Evolutionary conservation across 2,329 filamentous ascomycete species (phyloP), one percentile per base, ranked within the genome.

Genomic region (Cercospora citrullina): DNA sequence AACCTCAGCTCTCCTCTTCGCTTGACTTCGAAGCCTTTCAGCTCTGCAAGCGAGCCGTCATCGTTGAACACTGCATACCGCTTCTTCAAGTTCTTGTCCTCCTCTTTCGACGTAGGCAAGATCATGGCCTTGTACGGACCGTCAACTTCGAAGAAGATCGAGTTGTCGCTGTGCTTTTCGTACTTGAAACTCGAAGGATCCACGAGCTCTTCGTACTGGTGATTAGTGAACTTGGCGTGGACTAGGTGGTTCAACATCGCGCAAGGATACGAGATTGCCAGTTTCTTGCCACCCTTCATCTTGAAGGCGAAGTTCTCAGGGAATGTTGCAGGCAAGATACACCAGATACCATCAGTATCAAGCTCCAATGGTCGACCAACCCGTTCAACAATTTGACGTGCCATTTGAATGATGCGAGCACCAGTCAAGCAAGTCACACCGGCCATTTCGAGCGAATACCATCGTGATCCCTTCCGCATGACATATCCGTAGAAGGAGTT

Each of bases 381-480:
- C 7, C 95, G 88, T 78, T 99, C 95, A 4, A 99, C 94, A 1
- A 99, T 86, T 74, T 95, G 90, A 76, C 94, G 89, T 18, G 95
- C 96, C 86, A 99, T 89, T 77, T 99, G 95, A 78, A 99, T 99
- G 77, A 99, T 99, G 51, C 90, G 92, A 33, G 95, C 95, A 70
- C 95, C 95, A 1, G 95, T 99, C 79, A 99, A 83, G 82, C 95
- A 99, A 51, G 95, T 99, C 4, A 99, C 95, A 74, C 95, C 95
- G 16, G 96, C 95, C 95, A 99, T 99, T 79, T 99, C 95, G 87
- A 99, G 90, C 18, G 95, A 99, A 78, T 99, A 99, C 95, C 95
- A 99, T 65, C 95, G 89, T 42, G 95, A 99, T 36, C 95, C 95
- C 79, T 99, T 99, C 82, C 95, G 87, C 95, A 99, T 99, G 79